Evolutionary conservation across 306 rosid species (phyloP).

Genomic region (Elaeagnus macrophylla): DNA sequence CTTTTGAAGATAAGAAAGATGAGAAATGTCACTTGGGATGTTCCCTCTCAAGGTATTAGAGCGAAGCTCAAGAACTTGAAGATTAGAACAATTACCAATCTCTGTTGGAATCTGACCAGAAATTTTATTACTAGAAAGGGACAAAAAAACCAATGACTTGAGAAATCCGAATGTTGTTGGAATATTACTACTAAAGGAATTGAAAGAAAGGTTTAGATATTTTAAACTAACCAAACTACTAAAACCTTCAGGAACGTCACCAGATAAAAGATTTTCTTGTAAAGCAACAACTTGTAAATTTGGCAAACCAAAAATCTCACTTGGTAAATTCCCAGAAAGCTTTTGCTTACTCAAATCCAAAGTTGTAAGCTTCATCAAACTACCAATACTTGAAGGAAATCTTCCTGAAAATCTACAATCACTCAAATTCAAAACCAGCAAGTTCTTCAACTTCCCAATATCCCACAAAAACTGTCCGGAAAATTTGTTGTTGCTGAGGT

Average conservation of each 20-base stretch:
- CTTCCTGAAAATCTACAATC: constrained; percentile 56
- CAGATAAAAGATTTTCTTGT: constrained; percentile 52
- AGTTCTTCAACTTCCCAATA: constrained; percentile 40
- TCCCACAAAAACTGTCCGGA: constrained; percentile 31
- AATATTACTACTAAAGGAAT: constrained; percentile 47
- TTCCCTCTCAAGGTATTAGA: constrained; percentile 38
- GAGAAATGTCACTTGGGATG: constrained; percentile 41
- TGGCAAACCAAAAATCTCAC: constrained; percentile 69
- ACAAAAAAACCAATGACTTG: constrained; percentile 39
- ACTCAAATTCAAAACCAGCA: constrained; percentile 63
- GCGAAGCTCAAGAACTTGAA: constrained; percentile 54
- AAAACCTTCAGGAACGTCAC: constrained; percentile 73
- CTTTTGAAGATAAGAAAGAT: constrained; percentile 34
- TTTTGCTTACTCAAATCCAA: constrained; percentile 71
- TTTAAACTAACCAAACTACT: constrained; percentile 55
- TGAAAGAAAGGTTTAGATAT: constrained; percentile 56
- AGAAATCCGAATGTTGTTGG: constrained; percentile 68
- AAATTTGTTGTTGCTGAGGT: constrained; percentile 59
- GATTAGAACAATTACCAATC: constrained; percentile 56
- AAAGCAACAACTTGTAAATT: constrained; percentile 52
- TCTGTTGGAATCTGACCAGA: constrained; percentile 48
- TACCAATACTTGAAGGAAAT: constrained; percentile 49
- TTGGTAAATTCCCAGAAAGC: constrained; percentile 62
- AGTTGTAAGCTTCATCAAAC: constrained; percentile 50
- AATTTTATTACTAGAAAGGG: constrained; percentile 45